Evolutionary conservation across 495 filamentous ascomycete species (phyloP).

Genomic region (Amphirosellinia nigrospora): DNA sequence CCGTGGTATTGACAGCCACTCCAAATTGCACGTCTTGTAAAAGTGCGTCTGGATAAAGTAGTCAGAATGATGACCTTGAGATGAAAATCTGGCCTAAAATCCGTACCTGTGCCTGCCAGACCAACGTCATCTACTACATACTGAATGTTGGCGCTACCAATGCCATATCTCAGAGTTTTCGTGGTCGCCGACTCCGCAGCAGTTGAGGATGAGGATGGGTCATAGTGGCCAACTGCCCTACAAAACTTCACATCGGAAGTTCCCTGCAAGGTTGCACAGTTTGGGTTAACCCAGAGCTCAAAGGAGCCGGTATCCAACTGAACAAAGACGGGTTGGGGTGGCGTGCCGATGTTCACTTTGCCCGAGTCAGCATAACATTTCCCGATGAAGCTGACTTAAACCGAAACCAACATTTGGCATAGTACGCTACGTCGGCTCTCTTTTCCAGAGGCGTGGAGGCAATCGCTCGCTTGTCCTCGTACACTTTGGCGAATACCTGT

Average conservation of each 20-base stretch:
- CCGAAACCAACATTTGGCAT: constrained; percentile 47
- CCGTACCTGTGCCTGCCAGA: constrained; percentile 44
- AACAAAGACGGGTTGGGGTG: constrained; percentile 52
- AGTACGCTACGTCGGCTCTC: constrained; percentile 57
- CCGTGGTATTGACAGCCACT: constrained; percentile 45
- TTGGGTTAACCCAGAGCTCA: constrained; percentile 59
- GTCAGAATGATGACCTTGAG: not conserved
- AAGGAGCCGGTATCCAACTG: constrained; percentile 59
- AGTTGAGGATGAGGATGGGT: constrained; percentile 45
- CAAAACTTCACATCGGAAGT: constrained; percentile 50
- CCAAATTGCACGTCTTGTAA: constrained; percentile 52
- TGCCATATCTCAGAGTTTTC: constrained; percentile 52
- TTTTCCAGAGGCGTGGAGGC: constrained; percentile 51
- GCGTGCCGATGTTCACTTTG: constrained; percentile 56
- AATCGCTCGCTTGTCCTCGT: constrained; percentile 44
- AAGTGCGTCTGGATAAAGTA: constrained; percentile 32
- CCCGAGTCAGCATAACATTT: constrained; percentile 28
- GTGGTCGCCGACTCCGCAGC: constrained; percentile 34
- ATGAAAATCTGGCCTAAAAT: not conserved
- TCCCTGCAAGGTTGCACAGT: constrained; percentile 45
- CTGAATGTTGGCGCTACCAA: constrained; percentile 50
- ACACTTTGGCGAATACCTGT: constrained; percentile 43
- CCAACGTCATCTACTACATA: constrained; percentile 53
- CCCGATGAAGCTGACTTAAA: not conserved
- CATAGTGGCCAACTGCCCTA: constrained; percentile 47